phyloP scores from a whole-genome alignment of 2,329 filamentous ascomycete species.

The Alternaria ventricosa region DNA sequence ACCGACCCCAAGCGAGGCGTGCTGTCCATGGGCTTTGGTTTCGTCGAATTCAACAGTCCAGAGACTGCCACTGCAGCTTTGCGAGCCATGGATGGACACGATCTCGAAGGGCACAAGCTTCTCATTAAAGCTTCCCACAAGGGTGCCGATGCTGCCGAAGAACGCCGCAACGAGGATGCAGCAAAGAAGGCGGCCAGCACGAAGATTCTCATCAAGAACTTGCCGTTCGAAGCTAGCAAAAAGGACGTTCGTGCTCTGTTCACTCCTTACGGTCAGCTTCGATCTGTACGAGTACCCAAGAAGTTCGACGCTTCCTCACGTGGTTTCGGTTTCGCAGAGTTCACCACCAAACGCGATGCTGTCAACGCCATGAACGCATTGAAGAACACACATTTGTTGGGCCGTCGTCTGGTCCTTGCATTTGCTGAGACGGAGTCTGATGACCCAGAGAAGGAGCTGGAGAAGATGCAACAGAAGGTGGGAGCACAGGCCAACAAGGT shows the following conservation, averaged over 20 bases:
- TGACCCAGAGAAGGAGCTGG: conserved; percentile 94
- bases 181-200: conserved; percentile 83
- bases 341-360: conserved; percentile 88
- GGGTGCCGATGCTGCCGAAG: conserved; percentile 84
- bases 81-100: conserved; percentile 84
- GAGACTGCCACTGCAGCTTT: conserved; percentile 80
- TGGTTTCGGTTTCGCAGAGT: conserved; percentile 97
- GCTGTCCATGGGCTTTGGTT: conserved; percentile 94
- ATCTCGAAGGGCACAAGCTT: conserved; percentile 85
- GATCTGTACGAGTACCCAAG: conserved; percentile 90
- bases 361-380: conserved; percentile 89
- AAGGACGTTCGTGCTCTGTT: conserved; percentile 89
- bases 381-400: conserved; percentile 90
- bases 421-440: conserved; percentile 88
- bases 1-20: conserved; percentile 88
- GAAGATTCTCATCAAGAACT: conserved; percentile 97
- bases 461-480: conserved; percentile 96
- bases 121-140: conserved; percentile 87
- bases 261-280: conserved; percentile 87
- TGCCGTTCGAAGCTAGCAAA: conserved; percentile 90
- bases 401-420: conserved; percentile 86
- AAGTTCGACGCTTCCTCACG: conserved; percentile 89
- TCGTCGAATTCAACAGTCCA: conserved; percentile 84
- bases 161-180: conserved; percentile 80
- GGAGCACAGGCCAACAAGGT: conserved; percentile 90